Conservation (phyloP, 129 eudicot genomes). For the Calendula officinalis region DNA sequence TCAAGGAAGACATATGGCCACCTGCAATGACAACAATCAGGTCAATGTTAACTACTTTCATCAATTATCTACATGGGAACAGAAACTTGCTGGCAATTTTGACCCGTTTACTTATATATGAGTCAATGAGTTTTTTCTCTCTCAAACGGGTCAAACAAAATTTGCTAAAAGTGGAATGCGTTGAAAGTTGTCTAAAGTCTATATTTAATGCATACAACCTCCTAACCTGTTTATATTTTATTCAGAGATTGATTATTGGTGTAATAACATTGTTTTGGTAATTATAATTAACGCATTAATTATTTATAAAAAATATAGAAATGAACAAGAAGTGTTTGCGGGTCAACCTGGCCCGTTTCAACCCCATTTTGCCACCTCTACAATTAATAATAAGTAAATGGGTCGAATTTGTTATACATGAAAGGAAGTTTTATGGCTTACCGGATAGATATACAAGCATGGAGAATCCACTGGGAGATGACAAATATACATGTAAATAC, state of each 20-base stretch:
- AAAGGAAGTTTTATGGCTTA: slow-evolving; percentile 21
- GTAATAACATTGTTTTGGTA: background rate
- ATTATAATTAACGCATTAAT: background rate
- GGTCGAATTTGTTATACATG: background rate
- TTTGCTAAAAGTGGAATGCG: background rate
- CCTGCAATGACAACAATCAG: slow-evolving; percentile 41
- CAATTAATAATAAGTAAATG: background rate
- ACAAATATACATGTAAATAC: slow-evolving; percentile 74
- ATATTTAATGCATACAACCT: background rate
- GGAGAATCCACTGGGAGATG: slow-evolving; percentile 87
- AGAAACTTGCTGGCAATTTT: background rate
- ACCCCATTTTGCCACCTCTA: background rate
- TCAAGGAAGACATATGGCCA: slow-evolving; percentile 96
- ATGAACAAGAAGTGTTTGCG: background rate
- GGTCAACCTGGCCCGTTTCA: background rate
- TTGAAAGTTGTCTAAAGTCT: background rate
- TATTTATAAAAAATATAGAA: background rate
- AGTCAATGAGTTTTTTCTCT: background rate
- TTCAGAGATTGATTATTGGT: background rate
- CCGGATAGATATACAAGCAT: slow-evolving; percentile 72
- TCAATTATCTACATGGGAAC: background rate
- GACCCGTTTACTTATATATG: background rate
- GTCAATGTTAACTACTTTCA: slow-evolving; percentile 11
- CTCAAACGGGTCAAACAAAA: background rate
- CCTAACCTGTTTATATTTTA: background rate